Percentiles rank a stretch among this genome's conserved stretches.
Conservation (phyloP, 179 eudicot genomes). For the Camellia oleifera region DNA sequence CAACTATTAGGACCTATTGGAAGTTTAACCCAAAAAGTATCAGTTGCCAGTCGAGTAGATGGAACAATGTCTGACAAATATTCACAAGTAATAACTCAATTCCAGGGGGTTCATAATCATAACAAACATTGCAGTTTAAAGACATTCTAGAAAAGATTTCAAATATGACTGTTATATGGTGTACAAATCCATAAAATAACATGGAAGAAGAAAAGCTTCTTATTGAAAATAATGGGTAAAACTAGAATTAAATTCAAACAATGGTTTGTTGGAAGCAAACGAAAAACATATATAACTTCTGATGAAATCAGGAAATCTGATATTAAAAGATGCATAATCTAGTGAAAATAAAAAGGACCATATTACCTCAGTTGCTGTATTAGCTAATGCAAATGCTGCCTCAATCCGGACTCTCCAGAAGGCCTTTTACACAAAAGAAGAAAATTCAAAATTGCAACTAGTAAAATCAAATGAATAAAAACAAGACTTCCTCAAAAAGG, state of each 20-base stretch:
- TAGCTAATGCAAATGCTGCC: slow-evolving; percentile 92
- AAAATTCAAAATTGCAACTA: slow-evolving; percentile 5
- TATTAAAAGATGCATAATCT: neutral
- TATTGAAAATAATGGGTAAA: no score
- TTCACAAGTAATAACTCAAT: neutral
- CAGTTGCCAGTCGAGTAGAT: neutral
- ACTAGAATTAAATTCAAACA: no score
- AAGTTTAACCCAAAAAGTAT: no score
- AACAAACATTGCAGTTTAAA: neutral
- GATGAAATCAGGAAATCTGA: neutral
- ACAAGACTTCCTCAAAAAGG: neutral
- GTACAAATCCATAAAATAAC: no score
- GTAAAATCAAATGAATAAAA: neutral
- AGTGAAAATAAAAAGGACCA: slow-evolving; percentile 7
- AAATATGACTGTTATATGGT: no score
- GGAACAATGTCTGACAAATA: neutral
- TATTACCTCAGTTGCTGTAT: slow-evolving; percentile 78
- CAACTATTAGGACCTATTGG: no score
- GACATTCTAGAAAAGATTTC: neutral
- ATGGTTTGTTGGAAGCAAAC: neutral
- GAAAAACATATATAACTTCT: neutral
- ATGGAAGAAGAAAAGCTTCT: no score
- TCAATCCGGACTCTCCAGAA: slow-evolving; percentile 96
- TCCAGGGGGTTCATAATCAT: neutral
- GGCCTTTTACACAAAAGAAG: slow-evolving; percentile 40